phyloP scores from a whole-genome alignment of 805 yeast genomes.

The Candida chauliodis region DNA sequence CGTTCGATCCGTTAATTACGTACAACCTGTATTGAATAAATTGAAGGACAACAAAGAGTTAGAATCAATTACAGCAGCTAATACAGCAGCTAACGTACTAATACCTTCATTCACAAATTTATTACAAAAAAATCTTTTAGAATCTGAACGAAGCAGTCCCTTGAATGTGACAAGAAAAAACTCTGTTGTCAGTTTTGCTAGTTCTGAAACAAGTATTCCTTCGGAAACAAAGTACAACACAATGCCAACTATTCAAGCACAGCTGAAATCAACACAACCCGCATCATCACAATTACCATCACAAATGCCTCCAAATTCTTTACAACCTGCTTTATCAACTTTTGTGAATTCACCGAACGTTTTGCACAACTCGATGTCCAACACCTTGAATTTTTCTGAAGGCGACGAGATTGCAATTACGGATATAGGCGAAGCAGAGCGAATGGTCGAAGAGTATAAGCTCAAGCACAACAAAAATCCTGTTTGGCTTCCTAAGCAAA shows the following conservation, averaged over 20 bases:
- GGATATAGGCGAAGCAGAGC: slow-evolving; percentile 28
- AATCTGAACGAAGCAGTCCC: slow-evolving; percentile 29
- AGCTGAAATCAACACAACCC: slow-evolving; percentile 1
- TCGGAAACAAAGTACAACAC: slow-evolving; percentile 17
- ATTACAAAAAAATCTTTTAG: slow-evolving; percentile 33
- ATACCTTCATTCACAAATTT: slow-evolving; percentile 39
- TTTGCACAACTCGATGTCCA: slow-evolving; percentile 13
- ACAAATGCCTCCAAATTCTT: slow-evolving; percentile 4
- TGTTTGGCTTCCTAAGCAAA: slow-evolving; percentile 60
- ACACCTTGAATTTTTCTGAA: slow-evolving; percentile 12
- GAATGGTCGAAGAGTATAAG: slow-evolving; percentile 20
- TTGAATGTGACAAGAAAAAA: slow-evolving; percentile 41
- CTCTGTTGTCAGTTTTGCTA: slow-evolving; percentile 48
- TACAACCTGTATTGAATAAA: slow-evolving; percentile 37
- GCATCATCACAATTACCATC: slow-evolving; percentile 5
- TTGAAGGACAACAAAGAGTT: slow-evolving; percentile 37
- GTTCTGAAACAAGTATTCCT: slow-evolving; percentile 34
- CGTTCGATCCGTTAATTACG: slow-evolving; percentile 46
- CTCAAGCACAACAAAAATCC: slow-evolving; percentile 17
- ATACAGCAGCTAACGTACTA: slow-evolving; percentile 44
- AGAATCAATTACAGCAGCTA: slow-evolving; percentile 43
- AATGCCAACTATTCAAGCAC: slow-evolving; percentile 6
- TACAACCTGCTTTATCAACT: slow-evolving; percentile 4
- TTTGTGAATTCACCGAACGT: slow-evolving; percentile 6
- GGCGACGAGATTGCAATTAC: slow-evolving; percentile 9